These are phyloP conservation scores for Rhizophagus prolifer DNA, from an alignment of 192 early-diverging fungal species.

Conservation along the genomic window DNA sequence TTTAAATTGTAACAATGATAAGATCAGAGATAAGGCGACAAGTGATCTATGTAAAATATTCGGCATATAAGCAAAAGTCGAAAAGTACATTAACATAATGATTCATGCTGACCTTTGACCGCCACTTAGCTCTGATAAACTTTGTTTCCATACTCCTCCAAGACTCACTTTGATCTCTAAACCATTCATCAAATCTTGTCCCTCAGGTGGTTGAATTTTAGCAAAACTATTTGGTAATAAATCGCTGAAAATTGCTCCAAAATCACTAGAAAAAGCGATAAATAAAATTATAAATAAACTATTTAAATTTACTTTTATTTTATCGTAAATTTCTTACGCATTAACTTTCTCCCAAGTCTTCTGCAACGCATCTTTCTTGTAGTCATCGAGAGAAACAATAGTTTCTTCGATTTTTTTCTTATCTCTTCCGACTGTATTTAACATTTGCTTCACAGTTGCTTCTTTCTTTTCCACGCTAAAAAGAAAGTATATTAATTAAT, in stretches of 20 bases:
- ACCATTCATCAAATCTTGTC: constrained; percentile 74
- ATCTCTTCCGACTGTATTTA: constrained; percentile 86
- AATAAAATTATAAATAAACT: constrained; percentile 19
- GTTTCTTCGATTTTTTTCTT: constrained; percentile 96
- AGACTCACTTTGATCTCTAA: constrained; percentile 94
- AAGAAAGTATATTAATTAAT: constrained; percentile 1
- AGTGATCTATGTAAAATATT: constrained; percentile 65
- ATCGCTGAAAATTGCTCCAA: constrained; percentile 95
- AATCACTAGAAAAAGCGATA: constrained; percentile 62
- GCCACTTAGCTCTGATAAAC: constrained; percentile 94
- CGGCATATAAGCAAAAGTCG: constrained; percentile 12
- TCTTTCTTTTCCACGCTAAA: constrained; percentile 89
- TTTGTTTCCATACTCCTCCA: constrained; percentile 97
- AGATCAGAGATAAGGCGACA: constrained; percentile 93
- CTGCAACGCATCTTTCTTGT: constrained; percentile 86
- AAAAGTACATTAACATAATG: not conserved
- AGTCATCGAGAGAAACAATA: constrained; percentile 81
- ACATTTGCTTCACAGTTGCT: constrained; percentile 75
- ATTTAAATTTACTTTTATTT: not conserved
- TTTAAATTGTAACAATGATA: constrained; percentile 96
- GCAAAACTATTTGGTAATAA: constrained; percentile 89
- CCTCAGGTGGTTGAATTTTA: constrained; percentile 84
- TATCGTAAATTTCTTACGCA: constrained; percentile 45
- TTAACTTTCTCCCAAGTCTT: constrained; percentile 92
- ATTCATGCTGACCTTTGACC: constrained; percentile 74